Base-by-base conservation (phyloP, 306 rosid genomes). In the Castanospermum australe region DNA sequence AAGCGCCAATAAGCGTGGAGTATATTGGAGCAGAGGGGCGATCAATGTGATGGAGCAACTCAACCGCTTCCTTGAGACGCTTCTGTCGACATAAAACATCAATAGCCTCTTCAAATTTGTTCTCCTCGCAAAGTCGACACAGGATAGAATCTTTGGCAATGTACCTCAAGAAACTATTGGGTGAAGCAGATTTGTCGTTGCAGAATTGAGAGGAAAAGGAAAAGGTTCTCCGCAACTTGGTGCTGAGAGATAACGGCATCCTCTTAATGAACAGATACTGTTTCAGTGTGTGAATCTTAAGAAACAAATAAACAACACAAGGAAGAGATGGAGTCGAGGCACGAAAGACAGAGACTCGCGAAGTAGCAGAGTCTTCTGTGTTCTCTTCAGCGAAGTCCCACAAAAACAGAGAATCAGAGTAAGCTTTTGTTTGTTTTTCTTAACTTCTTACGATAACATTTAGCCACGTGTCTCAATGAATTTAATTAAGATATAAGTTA, bases 61-160 rank as follows among this genome's bases (percentile, higher is more conserved):
- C 88, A 77, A 90, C 83, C 0, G 91, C 97, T 72, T 90, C 90
- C 68, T 82, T 73, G 67, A 88, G 71, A 55, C 84, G 87, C 63
- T 76, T 87, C 69, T 82, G 88, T 39, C 77, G 67, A 52, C 89
- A 86, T 0, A 92, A 82, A 42, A 80, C 76, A 59, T 77, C 73
- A 17, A 92, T 83, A 69, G 89, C 91, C 15, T 83, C 85, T 76
- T 86, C 88, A 39, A 76, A 78, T 28, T 75, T 81, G n/a, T 59
- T 61, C 42, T 75, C 83, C 10, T 67, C 60, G 79, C 88, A 84
- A 33, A 84, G 74, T 21, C 50, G 81, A 72, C 25, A 62, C n/a
- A 86, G 22, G 42, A 77, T 32, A 38, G 78, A 56, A 59, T 88
- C 87, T 77, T 79, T 80, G 83, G 82, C 13, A 56, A 76, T 81